Base-by-base conservation (phyloP, 177 flowering plant species). In the Vitis hybrid region DNA sequence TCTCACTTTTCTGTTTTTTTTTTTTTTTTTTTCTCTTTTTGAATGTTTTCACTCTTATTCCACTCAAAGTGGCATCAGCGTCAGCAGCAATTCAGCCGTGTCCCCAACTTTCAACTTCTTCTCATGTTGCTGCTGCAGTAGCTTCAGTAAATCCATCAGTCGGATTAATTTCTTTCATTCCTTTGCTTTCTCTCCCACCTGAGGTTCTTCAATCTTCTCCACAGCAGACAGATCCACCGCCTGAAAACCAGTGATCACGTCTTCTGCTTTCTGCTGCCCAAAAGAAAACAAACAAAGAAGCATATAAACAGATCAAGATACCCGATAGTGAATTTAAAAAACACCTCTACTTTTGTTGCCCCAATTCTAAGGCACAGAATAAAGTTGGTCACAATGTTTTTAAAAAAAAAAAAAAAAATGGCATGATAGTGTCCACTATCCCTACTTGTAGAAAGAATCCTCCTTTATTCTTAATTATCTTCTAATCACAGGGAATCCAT, bases 201-300 rank as follows among this genome's bases (percentile, higher is more conserved):
- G 50, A 9, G 34, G 19, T 13, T 65, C 56, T 15, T 67, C 73
- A 49, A 62, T 34, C 7, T 55, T 56, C 51, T 67, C 34, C 14
- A 2, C 20, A 53, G 61, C 62, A 20, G 62, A 59, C 34, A 59
- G 9, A 20, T 20, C 68, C 50, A 45, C 61, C 1, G 73, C 59
- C 52, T 71, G 53, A 19, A 66, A 9, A 22, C 48, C 29, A 52
- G 65, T 9, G 45, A 48, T 61, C 52, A 66, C 52, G 8, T 66
- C 76, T 34, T 67, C 71, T 54, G 64, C 52, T 45, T 73, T 67
- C 69, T 56, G 71, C 74, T 58, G 69, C 68, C 45, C 45, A 39
- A 39, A 39, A 7, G 8, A 18, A 59, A 52, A 59, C 22, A 56
- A 50, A 16, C 1, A 50, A 50, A 20, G 5, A 60, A 20, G n/a